These are phyloP conservation scores for Papiliotrema fonsecae DNA, from an alignment of 1,284 basidiomycete species.

Conservation along the genomic window DNA sequence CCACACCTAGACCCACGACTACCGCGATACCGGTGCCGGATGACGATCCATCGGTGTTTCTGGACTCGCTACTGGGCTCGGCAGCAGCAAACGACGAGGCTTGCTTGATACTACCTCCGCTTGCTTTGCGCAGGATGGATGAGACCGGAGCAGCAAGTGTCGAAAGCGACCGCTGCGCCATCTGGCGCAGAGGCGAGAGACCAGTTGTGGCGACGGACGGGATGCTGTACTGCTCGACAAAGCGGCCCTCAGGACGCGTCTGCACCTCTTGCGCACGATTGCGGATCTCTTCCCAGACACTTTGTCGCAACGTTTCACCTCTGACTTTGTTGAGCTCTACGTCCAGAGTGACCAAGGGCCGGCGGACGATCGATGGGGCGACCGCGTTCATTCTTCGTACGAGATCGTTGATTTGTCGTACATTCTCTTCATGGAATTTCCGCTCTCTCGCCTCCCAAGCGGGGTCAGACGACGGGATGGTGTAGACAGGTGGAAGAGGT, in stretches of 20 bases:
- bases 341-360: slow-evolving; percentile 56
- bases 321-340: slow-evolving; percentile 60
- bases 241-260: not conserved
- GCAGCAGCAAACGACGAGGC: not conserved
- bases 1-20: not conserved
- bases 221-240: not conserved
- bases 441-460: slow-evolving; percentile 70
- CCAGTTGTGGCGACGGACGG: not conserved
- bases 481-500: slow-evolving; percentile 46
- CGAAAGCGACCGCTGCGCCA: slow-evolving; percentile 22
- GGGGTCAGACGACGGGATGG: slow-evolving; percentile 58
- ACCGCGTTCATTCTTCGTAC: slow-evolving; percentile 73
- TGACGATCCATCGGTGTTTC: too few species aligned
- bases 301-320: slow-evolving; percentile 47
- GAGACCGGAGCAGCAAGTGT: slow-evolving; percentile 21
- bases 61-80: too few species aligned
- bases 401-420: slow-evolving; percentile 66
- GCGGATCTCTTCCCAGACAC: slow-evolving; percentile 37
- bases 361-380: slow-evolving; percentile 68
- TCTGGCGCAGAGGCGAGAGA: not conserved
- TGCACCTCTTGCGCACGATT: slow-evolving; percentile 19
- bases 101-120: not conserved
- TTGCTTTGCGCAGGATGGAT: not conserved
- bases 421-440: slow-evolving; percentile 64
- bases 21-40: not conserved